Percentiles rank a stretch among this genome's conserved stretches.
Evolutionary conservation across 495 filamentous ascomycete species (phyloP).

Genomic region (Aspergillus biplanus): DNA sequence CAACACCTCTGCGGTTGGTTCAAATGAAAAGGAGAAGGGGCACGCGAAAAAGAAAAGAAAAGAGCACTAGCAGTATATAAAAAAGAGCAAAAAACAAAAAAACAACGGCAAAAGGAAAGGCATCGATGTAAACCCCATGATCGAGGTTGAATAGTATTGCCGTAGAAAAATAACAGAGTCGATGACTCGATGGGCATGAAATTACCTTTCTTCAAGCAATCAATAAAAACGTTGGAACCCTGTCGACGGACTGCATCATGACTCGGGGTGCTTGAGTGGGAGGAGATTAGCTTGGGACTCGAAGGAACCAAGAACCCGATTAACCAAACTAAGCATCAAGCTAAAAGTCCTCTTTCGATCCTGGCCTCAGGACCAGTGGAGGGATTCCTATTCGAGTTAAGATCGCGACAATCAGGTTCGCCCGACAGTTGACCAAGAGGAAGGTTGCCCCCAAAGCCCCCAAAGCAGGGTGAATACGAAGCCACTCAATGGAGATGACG

Average conservation of each 20-base stretch:
- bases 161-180: neutral
- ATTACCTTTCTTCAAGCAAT: neutral
- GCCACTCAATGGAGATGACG: neutral
- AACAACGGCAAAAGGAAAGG: neutral
- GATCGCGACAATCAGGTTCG: neutral
- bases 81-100: neutral
- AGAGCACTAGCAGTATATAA: neutral
- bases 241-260: neutral
- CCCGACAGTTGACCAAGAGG: neutral
- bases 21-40: neutral
- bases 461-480: neutral
- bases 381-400: neutral
- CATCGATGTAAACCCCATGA: too few relatives aligned
- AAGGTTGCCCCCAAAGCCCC: neutral
- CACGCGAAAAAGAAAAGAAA: neutral
- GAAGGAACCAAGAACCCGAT: neutral
- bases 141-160: neutral
- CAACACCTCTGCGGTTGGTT: neutral
- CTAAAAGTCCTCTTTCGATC: neutral
- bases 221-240: neutral
- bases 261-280: neutral
- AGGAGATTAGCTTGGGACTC: neutral
- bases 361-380: neutral
- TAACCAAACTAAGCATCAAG: slow-evolving; percentile 1
- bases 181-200: neutral